Conservation (phyloP, 257 asterid species). For the Scutellaria baicalensis region DNA sequence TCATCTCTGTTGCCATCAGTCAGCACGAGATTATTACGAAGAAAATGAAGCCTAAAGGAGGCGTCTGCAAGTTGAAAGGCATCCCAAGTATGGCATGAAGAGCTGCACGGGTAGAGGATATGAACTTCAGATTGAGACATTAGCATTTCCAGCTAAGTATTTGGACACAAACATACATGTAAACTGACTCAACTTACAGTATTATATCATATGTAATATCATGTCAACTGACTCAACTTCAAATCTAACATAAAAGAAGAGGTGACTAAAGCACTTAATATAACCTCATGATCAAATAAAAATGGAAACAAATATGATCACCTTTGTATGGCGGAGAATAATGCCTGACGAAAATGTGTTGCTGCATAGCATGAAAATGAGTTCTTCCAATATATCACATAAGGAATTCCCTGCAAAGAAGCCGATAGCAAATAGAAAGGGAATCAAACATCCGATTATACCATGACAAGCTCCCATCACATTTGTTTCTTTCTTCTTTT, state of each 20-base stretch:
- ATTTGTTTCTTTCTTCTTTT: not conserved
- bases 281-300: not conserved
- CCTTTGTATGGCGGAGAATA: constrained; percentile 84
- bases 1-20: constrained; percentile 30
- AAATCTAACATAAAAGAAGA: not conserved
- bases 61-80: constrained; percentile 94
- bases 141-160: not conserved
- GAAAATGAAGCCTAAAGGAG: constrained; percentile 79
- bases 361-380: constrained; percentile 63
- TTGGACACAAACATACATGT: not conserved
- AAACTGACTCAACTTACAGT: not conserved
- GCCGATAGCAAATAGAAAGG: constrained; percentile 12
- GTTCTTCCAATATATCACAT: constrained; percentile 80
- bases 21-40: constrained; percentile 37
- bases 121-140: not conserved
- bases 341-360: constrained; percentile 75
- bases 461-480: not conserved
- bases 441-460: constrained; percentile 7
- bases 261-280: not conserved
- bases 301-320: constrained; percentile 13
- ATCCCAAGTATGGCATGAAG: constrained; percentile 90
- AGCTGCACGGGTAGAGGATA: constrained; percentile 41
- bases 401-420: constrained; percentile 69
- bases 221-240: not conserved
- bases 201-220: not conserved